Evolutionary conservation across 2,329 filamentous ascomycete genomes (phyloP), one percentile per base, ranked within the genome.

Genomic region (Aspergillus sp.): DNA sequence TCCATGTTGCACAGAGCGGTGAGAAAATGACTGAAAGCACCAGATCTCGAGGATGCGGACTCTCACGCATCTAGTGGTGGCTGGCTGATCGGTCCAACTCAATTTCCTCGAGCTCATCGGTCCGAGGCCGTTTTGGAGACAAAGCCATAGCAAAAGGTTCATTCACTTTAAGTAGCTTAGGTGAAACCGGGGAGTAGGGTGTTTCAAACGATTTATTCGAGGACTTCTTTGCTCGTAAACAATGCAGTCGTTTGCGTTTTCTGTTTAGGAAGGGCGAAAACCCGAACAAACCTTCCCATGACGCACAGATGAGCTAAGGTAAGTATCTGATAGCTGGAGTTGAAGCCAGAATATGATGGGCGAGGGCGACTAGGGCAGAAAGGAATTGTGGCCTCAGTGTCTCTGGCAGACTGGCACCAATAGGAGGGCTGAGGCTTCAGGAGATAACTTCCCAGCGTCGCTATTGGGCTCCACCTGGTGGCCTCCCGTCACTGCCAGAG

Each of bases 381-480:
- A 21, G 55, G 60, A 56, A 39, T 52, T 56, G 54, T 45, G n/a
- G 44, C 50, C 37, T 40, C 52, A 56, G 31, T 15, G 46, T 12
- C 46, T 50, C 27, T 9, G 17, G 45, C 49, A 31, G 24, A 27
- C 57, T 57, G 56, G 54, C 58, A 55, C 61, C 62, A 64, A 68
- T 68, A 60, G 62, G 62, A 61, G 55, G 17, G 24, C 44, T 33
- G 41, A 33, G 33, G 52, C 41, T 21, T 17, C 21, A 57, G 64
- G 66, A 67, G 65, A 68, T 60, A 43, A 53, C 23, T 64, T 65
- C 66, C 67, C 56, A 52, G 44, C 53, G 40, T 62, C 40, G 24
- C 53, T 52, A 69, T 66, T 65, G 66, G 66, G 61, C 24, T 24
- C 44, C 35, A 37, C 35, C 35, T 15, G 35, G 17, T 24, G 7